A percentile compares a stretch with the other conserved stretches of the same genome.
Evolutionary conservation across 768 basidiomycete species (phyloP).

Genomic region (Panellus pusillus): DNA sequence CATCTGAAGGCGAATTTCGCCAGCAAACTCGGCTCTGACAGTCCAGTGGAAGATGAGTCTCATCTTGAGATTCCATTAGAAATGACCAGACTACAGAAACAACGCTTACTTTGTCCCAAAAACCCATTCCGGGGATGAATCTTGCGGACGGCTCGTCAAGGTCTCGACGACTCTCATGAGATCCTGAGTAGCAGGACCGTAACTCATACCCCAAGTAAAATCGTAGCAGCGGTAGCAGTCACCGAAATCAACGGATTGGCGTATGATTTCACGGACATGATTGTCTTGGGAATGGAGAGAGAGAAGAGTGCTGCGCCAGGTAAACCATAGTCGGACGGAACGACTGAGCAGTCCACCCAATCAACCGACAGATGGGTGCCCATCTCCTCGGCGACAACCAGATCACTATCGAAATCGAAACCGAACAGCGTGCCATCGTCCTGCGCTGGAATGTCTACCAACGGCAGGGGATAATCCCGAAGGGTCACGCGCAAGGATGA

Average conservation of each 20-base stretch:
- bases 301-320: conserved; percentile 53
- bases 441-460: conserved; percentile 68
- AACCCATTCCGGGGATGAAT: conserved; percentile 81
- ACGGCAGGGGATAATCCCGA: conserved; percentile 87
- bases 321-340: conserved; percentile 54
- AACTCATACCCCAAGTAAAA: conserved; percentile 91
- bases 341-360: conserved; percentile 69
- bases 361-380: conserved; percentile 64
- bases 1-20: conserved; percentile 76
- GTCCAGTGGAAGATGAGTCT: conserved; percentile 86
- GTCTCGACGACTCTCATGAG: conserved; percentile 81
- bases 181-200: conserved; percentile 84
- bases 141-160: conserved; percentile 72
- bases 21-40: conserved; percentile 60
- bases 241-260: conserved; percentile 73
- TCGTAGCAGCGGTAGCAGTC: conserved; percentile 61
- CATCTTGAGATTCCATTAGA: conserved; percentile 42
- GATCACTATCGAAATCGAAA: conserved; percentile 69
- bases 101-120: conserved; percentile 86
- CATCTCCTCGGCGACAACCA: conserved; percentile 89
- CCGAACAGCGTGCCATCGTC: conserved; percentile 39
- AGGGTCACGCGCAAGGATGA: conserved; percentile 60
- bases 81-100: background rate
- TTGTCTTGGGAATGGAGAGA: conserved; percentile 79
- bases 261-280: conserved; percentile 95